phyloP scores from a whole-genome alignment of 1,139 yeast genomes.

The Kodamaea derodonti region DNA sequence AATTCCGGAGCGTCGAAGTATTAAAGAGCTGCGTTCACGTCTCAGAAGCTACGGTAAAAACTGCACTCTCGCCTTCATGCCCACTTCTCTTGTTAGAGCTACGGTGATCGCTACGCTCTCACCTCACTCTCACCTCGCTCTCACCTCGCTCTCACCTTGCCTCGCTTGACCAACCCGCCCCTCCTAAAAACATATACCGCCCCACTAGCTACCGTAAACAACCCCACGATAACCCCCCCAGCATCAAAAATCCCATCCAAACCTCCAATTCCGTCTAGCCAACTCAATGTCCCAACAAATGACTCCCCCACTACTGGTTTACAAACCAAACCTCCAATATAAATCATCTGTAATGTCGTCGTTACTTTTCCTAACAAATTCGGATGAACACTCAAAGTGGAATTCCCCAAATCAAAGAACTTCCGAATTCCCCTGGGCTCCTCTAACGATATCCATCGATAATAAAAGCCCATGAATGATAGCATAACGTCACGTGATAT shows the following conservation, averaged over 20 bases:
- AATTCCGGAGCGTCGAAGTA: too few relatives aligned
- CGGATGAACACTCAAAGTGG: slow-evolving; percentile 87
- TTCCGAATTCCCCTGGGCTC: slow-evolving; percentile 69
- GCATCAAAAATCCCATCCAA: slow-evolving; percentile 16
- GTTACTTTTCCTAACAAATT: slow-evolving; percentile 84
- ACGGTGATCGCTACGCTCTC: too few relatives aligned
- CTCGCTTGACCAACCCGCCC: slow-evolving; percentile 5
- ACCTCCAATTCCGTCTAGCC: slow-evolving; percentile 6
- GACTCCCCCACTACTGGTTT: slow-evolving; percentile 51
- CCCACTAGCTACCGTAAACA: slow-evolving; percentile 79
- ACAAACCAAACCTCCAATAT: slow-evolving; percentile 71
- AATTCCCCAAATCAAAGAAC: slow-evolving; percentile 67
- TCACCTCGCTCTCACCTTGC: too few relatives aligned
- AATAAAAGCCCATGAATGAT: slow-evolving; percentile 70
- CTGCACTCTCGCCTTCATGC: too few relatives aligned
- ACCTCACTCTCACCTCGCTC: too few relatives aligned
- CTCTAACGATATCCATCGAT: slow-evolving; percentile 72
- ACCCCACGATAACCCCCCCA: slow-evolving; percentile 52
- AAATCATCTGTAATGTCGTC: slow-evolving; percentile 89
- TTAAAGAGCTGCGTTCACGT: too few relatives aligned
- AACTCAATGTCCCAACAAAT: slow-evolving; percentile 8
- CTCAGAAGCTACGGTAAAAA: too few relatives aligned
- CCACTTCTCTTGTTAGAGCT: too few relatives aligned
- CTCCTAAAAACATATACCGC: slow-evolving; percentile 47
- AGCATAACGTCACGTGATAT: slow-evolving; percentile 81